These are phyloP conservation scores for Plasmodium gallinaceum DNA, from an alignment of 169 alveolate genomes.

Conservation along the genomic window DNA sequence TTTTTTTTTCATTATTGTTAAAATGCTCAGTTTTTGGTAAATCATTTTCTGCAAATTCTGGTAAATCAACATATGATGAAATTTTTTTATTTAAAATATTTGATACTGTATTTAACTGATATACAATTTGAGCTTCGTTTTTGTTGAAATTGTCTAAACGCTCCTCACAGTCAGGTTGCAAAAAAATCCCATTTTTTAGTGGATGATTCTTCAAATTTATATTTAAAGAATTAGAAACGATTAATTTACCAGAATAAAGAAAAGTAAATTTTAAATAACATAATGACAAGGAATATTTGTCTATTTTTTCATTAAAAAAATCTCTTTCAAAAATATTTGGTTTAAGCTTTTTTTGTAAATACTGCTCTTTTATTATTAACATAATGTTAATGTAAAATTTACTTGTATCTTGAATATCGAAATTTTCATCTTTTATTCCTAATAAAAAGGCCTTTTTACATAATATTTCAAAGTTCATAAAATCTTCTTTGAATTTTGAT, in stretches of 20 bases:
- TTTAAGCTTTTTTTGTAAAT: not conserved
- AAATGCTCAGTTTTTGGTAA: constrained; percentile 42
- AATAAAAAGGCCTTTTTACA: constrained; percentile 13
- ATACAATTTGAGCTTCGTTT: not conserved
- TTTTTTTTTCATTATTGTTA: constrained; percentile 14
- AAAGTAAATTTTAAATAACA: constrained; percentile 31
- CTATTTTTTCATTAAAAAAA: constrained; percentile 23
- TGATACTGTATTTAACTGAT: constrained; percentile 45
- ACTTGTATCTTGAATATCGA: constrained; percentile 46
- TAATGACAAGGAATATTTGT: constrained; percentile 18
- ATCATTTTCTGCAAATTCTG: constrained; percentile 38
- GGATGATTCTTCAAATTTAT: not conserved
- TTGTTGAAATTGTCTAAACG: not conserved
- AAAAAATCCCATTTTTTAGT: not conserved
- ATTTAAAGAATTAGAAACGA: not conserved
- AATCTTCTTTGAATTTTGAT: constrained; percentile 1
- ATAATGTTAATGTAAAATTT: constrained; percentile 30
- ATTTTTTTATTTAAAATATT: constrained; percentile 26
- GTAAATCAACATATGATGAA: constrained; percentile 34
- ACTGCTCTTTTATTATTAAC: constrained; percentile 16
- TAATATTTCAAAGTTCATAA: constrained; percentile 3
- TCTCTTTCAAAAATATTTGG: constrained; percentile 10
- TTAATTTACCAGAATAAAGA: not conserved
- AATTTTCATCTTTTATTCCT: constrained; percentile 21
- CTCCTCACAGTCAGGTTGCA: not conserved